Evolutionary conservation across 192 early-diverging fungal genomes (phyloP).

Genomic region (Endogone sp.): DNA sequence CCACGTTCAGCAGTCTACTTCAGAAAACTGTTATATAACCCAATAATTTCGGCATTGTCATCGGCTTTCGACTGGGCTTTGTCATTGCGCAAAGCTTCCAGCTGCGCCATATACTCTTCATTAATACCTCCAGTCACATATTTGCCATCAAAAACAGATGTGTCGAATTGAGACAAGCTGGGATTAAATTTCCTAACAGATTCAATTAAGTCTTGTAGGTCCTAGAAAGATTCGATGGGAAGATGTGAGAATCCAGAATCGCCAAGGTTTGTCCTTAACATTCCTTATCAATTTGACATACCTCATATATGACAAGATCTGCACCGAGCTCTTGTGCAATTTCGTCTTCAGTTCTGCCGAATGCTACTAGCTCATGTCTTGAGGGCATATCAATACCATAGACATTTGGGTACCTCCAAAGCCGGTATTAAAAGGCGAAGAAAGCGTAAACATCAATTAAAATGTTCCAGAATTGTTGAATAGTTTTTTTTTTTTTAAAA

Average conservation of each 20-base stretch:
- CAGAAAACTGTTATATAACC: conserved; percentile 28
- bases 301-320: conserved; percentile 95
- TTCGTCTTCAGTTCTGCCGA: conserved; percentile 71
- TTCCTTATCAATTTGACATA: conserved; percentile 18
- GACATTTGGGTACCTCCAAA: conserved; percentile 92
- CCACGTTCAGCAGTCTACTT: too few relatives aligned
- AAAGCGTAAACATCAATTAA: conserved; percentile 18
- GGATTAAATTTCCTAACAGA: conserved; percentile 88
- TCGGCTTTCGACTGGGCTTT: conserved; percentile 24
- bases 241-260: not conserved
- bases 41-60: conserved; percentile 23
- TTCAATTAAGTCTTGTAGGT: conserved; percentile 77
- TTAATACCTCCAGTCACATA: conserved; percentile 87
- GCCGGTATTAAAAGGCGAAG: too few relatives aligned
- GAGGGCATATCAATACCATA: conserved; percentile 99
- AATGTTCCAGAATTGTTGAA: too few relatives aligned
- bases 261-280: not conserved
- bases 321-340: conserved; percentile 89
- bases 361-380: conserved; percentile 85
- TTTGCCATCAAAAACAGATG: conserved; percentile 93
- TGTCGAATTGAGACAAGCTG: conserved; percentile 80
- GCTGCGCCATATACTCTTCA: conserved; percentile 56
- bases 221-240: conserved; percentile 25
- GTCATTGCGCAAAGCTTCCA: conserved; percentile 51
- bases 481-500: too few relatives aligned